A percentile compares a stretch with the other conserved stretches of the same genome.
Conservation (phyloP, 345 rosid species). For the Populus alba region DNA sequence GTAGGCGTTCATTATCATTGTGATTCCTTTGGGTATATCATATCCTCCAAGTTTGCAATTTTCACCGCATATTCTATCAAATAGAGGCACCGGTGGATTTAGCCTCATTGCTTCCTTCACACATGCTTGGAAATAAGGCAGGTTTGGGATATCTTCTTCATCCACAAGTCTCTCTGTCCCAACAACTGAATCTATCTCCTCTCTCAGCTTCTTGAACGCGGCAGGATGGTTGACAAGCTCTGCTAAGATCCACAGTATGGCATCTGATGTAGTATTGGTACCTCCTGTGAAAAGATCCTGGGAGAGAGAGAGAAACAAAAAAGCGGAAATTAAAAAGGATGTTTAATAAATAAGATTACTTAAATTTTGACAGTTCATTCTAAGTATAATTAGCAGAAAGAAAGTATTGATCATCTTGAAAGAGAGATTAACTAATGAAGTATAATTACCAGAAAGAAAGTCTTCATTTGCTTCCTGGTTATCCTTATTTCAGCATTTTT, state of each 20-base stretch:
- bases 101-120: no score
- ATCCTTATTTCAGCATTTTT: constrained; percentile 37
- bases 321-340: not conserved
- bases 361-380: not conserved
- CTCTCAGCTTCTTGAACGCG: no score
- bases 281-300: constrained; percentile 26
- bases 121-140: no score
- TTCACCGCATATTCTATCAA: no score
- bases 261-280: constrained; percentile 16
- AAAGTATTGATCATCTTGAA: not conserved
- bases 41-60: no score
- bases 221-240: no score
- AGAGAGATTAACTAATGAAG: not conserved
- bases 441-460: constrained; percentile 33
- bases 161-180: no score
- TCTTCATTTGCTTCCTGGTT: constrained; percentile 33
- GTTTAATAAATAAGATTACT: not conserved
- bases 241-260: constrained; percentile 13
- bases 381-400: not conserved
- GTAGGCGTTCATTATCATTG: no score
- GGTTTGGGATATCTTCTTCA: no score
- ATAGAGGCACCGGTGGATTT: no score
- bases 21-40: no score
- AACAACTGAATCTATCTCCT: no score
- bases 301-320: not conserved